Evolutionary conservation across 2,329 filamentous ascomycete genomes (phyloP).

Genomic region (Biscogniauxia mediterranea): DNA sequence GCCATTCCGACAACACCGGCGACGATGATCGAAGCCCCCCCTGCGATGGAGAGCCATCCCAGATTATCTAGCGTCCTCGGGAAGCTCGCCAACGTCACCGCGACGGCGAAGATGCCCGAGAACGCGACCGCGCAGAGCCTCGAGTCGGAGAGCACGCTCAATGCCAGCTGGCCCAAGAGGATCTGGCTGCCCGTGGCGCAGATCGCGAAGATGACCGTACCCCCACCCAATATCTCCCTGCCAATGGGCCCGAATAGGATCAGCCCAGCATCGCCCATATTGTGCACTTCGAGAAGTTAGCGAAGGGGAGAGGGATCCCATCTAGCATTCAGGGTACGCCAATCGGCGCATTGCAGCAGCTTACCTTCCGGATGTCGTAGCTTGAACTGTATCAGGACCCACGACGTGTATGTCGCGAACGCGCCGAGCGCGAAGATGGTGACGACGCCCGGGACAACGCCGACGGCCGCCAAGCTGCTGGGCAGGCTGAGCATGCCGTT

Average conservation of each 20-base stretch:
- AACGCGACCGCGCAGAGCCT: conserved; percentile 50
- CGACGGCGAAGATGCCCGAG: conserved; percentile 49
- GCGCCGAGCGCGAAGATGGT: conserved; percentile 49
- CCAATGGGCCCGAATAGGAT: conserved; percentile 53
- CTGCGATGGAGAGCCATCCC: conserved; percentile 44
- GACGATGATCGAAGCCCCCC: conserved; percentile 46
- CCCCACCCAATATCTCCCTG: conserved; percentile 46
- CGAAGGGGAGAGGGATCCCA: too few relatives aligned
- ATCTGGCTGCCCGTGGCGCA: conserved; percentile 51
- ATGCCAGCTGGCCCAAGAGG: conserved; percentile 49
- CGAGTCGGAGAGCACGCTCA: conserved; percentile 43
- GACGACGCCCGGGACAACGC: conserved; percentile 50
- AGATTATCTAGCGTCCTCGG: conserved; percentile 50
- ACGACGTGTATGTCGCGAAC: conserved; percentile 51
- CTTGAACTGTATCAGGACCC: conserved; percentile 52
- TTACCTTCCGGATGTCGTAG: conserved; percentile 49
- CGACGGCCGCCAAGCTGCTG: conserved; percentile 49
- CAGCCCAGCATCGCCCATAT: conserved; percentile 54
- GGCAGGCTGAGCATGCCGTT: conserved; percentile 55
- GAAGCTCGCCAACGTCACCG: conserved; percentile 44
- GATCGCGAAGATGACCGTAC: conserved; percentile 51
- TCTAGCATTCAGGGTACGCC: too few relatives aligned
- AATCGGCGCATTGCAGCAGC: conserved; percentile 1
- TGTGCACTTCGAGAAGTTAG: conserved; percentile 43
- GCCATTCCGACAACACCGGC: conserved; percentile 51